Evolutionary conservation across 768 basidiomycete species (phyloP), one percentile per base, ranked within the genome.

Genomic region (Leccinellum rugosiceps): DNA sequence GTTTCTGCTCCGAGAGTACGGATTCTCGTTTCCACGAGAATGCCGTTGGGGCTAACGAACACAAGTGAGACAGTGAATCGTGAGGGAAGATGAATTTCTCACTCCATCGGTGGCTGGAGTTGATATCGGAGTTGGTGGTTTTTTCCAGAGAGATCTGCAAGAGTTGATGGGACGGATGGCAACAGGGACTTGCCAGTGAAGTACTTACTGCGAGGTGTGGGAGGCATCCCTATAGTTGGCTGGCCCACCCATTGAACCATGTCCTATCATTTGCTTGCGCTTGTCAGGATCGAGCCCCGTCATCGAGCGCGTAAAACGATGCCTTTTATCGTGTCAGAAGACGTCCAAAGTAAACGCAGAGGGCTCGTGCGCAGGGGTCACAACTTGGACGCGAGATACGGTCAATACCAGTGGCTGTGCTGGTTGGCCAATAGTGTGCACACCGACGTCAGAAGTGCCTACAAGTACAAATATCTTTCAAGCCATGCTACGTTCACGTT

Each of bases 171-270:
- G 21, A 52, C 45, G 34, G 44, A 50, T 28, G 47, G 30, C 31
- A 43, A 60, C 50, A 3, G 41, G 41, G 10, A 44, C 21, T 23
- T n/a, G 28, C 6, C 28, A 28, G 28, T 28, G 44, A 51, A n/a
- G 17, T 5, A 58, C 69, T 61, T 56, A 67, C 71, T 17, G 9
- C 4, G 61, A 51, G 35, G 50, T 21, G 51, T 47, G 56, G 14
- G 73, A 72, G 46, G 70, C 73, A 45, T 73, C 72, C 63, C 72
- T 73, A 49, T 58, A 47, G 62, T 67, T 70, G 50, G 50, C 47
- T 55, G 66, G 62, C 3, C 34, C 53, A 35, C 57, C 11, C 19
- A 34, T n/a, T 3, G 59, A 47, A 14, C 58, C 65, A 46, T 63
- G 58, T 13, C 57, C 50, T 53, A 56, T 44, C 48, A 11, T 13